Evolutionary conservation across 2,329 filamentous ascomycete species (phyloP), one percentile per base, ranked within the genome.

Genomic region (Trichoderma simmonsii): DNA sequence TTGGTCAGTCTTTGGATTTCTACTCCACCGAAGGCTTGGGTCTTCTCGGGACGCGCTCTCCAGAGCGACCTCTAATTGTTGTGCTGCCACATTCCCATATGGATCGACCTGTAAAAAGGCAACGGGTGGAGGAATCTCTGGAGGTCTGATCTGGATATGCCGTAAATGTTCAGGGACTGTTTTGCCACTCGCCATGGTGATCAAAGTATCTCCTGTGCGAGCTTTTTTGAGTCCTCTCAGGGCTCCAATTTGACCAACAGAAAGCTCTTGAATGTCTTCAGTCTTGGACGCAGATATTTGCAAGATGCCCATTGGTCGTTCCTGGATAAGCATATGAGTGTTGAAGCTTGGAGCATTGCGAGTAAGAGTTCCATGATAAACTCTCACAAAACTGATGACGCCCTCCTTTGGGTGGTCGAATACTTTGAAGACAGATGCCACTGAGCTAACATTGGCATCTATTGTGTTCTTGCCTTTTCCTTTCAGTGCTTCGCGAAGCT

Each of bases 41-140:
- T 99, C 96, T 83, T 99, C 96, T 76, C 96, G 87, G 0, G 97
- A 88, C 6, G 97, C 87, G 63, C 96, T 89, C 6, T 90, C 88
- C 6, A 99, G 84, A 1, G 92, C 91, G 6, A 92, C 89, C 71
- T 93, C 89, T 6, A 99, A 88, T 72, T 91, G 88, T 76, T 94
- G 95, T 76, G 94, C 92, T 75, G 95, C 94, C 36, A 91, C 88
- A 36, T 93, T 84, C 76, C 93, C 91, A 75, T 94, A 86, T 0
- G 87, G 93, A 75, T 98, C 95, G 32, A 98, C 91, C 73, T 95
- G 93, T n/a, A 97, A 91, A 80, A 98, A 99, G 78, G 98, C 97
- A 0, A 99, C 96, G 0, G 96, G 94, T 0, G 96, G 94, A 0
- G 96, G 95, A 0, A 98, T 93, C 72, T 93, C 89, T 32, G 97